Base-by-base conservation (phyloP, 306 rosid species). In the Pyrus bretschneideri region DNA sequence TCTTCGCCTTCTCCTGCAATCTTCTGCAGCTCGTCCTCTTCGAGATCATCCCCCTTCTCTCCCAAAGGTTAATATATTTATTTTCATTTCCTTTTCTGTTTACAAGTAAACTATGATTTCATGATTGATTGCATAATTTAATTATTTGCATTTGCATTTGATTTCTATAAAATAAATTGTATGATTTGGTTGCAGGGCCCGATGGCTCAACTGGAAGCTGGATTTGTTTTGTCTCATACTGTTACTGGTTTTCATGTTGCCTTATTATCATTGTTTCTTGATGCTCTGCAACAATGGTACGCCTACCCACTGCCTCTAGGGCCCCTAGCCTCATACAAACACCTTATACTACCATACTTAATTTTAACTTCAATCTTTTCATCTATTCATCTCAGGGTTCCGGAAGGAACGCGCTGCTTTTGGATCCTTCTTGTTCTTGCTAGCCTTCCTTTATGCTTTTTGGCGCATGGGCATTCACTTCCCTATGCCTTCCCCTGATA, bases 381-480 rank as follows among this genome's bases (percentile, higher is more conserved):
- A 25, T 70, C 44, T 49, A 9, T 31, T 71, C 74, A 64, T 81
- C 27, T 54, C 77, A 89, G 93, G 89, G 55, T 45, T 93, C 0
- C 86, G 91, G 42, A 91, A 86, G 67, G 93, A 91, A 61, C 88
- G 99, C 73, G 97, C 99, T 80, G 89, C 93, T 25, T 85, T 89
- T 72, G 99, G 92, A 29, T 93, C 97, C 35, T 52, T 80, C 73
- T 69, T 92, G 70, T 95, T 95, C 83, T 77, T 95, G 85, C 70
- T 92, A 46, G 97, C 93, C 10, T 95, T 92, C 83, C 97, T 95
- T 35, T 95, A 92, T 71, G 96, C 84, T 6, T 95, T 95, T 79
- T 92, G 99, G 99, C 89, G 97, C 6, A 92, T 90, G 97, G 99
- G 99, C 19, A 88, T 95, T 85, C 99, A 95, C 87, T 95, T 95